These are phyloP conservation scores for Hypomontagnella submonticulosa DNA, from an alignment of 495 filamentous ascomycete genomes.

Conservation along the genomic window DNA sequence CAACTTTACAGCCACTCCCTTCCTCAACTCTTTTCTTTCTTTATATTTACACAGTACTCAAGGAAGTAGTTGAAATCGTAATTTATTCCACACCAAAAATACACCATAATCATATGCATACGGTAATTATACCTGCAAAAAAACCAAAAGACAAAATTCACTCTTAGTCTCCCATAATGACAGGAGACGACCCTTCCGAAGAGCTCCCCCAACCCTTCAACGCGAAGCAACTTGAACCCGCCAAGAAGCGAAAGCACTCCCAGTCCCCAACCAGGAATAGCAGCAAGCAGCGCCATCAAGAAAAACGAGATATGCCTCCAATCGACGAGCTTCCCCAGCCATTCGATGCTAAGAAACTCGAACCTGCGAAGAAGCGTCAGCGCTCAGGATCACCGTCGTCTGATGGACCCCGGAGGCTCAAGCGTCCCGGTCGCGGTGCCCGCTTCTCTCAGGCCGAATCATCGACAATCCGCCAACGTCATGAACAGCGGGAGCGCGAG, in stretches of 20 bases:
- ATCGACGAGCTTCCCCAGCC: conserved; percentile 63
- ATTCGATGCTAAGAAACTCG: conserved; percentile 65
- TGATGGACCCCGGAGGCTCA: conserved; percentile 73
- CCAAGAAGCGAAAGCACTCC: conserved; percentile 48
- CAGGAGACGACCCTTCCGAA: conserved; percentile 41
- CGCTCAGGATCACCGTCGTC: conserved; percentile 55
- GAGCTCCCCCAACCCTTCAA: conserved; percentile 53
- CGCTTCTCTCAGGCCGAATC: conserved; percentile 77
- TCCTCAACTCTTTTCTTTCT: neutral
- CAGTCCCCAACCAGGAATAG: conserved; percentile 26
- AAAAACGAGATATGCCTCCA: conserved; percentile 19
- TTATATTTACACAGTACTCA: neutral
- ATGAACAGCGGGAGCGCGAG: conserved; percentile 72
- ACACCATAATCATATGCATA: neutral
- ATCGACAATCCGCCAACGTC: conserved; percentile 73
- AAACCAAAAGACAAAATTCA: conserved; percentile 6
- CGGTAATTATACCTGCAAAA: conserved; percentile 1
- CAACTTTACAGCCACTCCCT: neutral
- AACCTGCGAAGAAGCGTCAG: conserved; percentile 62
- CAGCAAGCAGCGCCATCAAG: conserved; percentile 30
- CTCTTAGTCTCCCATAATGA: conserved; percentile 36
- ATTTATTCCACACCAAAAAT: neutral
- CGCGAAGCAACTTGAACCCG: conserved; percentile 54
- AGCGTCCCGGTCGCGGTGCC: conserved; percentile 85
- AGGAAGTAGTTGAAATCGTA: neutral